Base-by-base conservation (phyloP, 2,329 filamentous ascomycete genomes). In the Fusarium sp. region DNA sequence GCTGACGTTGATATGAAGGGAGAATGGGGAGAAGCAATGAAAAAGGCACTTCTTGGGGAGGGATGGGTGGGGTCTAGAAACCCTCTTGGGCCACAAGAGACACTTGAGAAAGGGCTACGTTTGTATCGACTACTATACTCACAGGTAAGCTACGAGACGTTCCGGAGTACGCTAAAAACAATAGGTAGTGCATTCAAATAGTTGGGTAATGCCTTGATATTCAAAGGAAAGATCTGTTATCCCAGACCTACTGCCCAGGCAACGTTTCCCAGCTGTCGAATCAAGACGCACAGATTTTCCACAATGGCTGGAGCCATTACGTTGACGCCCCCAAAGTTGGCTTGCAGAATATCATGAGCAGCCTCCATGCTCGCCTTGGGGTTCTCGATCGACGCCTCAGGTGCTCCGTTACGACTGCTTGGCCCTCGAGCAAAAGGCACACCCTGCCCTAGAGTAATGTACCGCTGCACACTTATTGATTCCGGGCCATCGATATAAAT, bases 271-370 rank as follows among this genome's bases (percentile, higher is more conserved):
- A 91, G 75, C 65, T 89, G 87, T 64, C 84, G 84, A 70, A 92
- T 85, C 67, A 92, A 77, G 44, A 87, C 83, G 44, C 88, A 85
- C 46, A 92, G 74, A 62, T 91, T 92, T 68, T 91, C 89, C 2
- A 91, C 88, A 43, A 93, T 82, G 1, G 89, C 85, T 14, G 89
- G 87, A 59, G 83, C 69, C 9, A 77, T 74, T 28, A 83, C 82
- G 28, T 79, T 76, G 1, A 77, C 78, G 2, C 75, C 77, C 15
- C 75, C 69, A 59, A 83, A 88, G 74, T 89, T 88, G 38, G 79
- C 76, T 30, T 80, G 78, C 63, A 92, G 79, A 11, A 89, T 79
- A 36, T 85, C 82, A 52, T 88, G 83, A 4, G 86, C 82, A 20
- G 87, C 77, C 17, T 85, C 82, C 82, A 92, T 89, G 36, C 88